These are phyloP conservation scores for Pestalotiopsis sp. DNA, from an alignment of 2,329 filamentous ascomycete genomes.

Conservation along the genomic window DNA sequence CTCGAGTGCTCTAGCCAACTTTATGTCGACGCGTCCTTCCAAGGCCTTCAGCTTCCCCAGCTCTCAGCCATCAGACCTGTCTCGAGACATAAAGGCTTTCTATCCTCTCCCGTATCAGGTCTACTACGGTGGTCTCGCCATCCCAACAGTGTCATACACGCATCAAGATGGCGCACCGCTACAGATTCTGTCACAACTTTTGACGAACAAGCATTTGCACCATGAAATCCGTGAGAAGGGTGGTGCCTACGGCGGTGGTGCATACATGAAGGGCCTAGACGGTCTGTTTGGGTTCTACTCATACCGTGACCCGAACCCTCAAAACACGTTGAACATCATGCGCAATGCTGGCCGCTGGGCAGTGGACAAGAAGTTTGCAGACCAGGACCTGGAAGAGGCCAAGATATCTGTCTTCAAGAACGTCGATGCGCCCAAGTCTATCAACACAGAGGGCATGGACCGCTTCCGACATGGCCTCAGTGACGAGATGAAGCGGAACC, in stretches of 20 bases:
- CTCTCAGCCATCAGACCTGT: constrained; percentile 34
- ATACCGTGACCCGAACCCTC: constrained; percentile 93
- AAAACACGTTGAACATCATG: constrained; percentile 87
- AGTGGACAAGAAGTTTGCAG: constrained; percentile 77
- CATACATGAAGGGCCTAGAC: constrained; percentile 77
- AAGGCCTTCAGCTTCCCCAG: constrained; percentile 40
- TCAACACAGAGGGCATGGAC: constrained; percentile 85
- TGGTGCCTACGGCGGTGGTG: constrained; percentile 92
- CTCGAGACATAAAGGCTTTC: constrained; percentile 72
- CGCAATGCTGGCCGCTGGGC: constrained; percentile 82
- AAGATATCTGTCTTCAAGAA: constrained; percentile 94
- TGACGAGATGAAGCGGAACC: constrained; percentile 84
- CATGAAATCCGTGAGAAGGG: constrained; percentile 98
- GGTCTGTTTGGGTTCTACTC: constrained; percentile 94
- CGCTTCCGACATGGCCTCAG: constrained; percentile 84
- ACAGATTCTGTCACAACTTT: constrained; percentile 85
- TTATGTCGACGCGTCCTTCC: constrained; percentile 65
- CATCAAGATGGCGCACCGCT: constrained; percentile 76
- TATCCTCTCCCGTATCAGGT: constrained; percentile 97
- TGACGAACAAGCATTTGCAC: constrained; percentile 95
- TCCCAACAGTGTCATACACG: constrained; percentile 84
- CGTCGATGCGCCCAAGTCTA: constrained; percentile 84
- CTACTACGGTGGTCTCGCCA: constrained; percentile 84
- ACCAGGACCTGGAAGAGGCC: constrained; percentile 89
- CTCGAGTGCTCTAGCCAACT: constrained; percentile 69